Percentiles rank a stretch among this genome's conserved stretches.
phyloP scores from a whole-genome alignment of 305 asterid genomes.

The Solanum hybrid region DNA sequence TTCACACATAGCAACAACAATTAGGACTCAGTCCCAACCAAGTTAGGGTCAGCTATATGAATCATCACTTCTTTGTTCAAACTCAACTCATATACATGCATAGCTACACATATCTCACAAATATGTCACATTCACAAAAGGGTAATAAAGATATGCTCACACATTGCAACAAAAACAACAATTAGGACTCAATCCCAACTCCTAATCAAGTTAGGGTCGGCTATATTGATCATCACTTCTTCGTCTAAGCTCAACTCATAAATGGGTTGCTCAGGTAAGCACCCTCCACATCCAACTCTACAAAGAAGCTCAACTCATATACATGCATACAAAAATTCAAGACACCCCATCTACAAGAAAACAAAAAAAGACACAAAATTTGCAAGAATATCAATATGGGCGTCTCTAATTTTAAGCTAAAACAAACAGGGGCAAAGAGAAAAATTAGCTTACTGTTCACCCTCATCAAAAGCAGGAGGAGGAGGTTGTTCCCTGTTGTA shows the following conservation, averaged over 20 bases:
- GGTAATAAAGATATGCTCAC: background rate
- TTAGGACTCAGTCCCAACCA: background rate
- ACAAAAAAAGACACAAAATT: background rate
- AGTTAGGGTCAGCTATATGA: background rate
- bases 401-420: background rate
- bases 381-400: background rate
- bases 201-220: background rate
- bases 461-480: conserved; percentile 87
- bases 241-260: background rate
- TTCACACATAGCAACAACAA: background rate
- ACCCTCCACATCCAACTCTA: background rate
- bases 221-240: background rate
- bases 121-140: background rate
- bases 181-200: background rate
- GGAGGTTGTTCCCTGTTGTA: conserved; percentile 69
- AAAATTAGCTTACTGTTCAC: conserved; percentile 56
- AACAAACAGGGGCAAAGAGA: background rate
- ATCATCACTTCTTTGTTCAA: background rate
- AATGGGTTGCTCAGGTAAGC: background rate
- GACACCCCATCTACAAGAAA: background rate
- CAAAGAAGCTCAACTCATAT: background rate
- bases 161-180: background rate
- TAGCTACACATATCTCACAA: background rate
- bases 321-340: background rate
- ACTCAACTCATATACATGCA: background rate